Evolutionary conservation across 441 rosid species (phyloP).

Genomic region (Omphalea diandra): DNA sequence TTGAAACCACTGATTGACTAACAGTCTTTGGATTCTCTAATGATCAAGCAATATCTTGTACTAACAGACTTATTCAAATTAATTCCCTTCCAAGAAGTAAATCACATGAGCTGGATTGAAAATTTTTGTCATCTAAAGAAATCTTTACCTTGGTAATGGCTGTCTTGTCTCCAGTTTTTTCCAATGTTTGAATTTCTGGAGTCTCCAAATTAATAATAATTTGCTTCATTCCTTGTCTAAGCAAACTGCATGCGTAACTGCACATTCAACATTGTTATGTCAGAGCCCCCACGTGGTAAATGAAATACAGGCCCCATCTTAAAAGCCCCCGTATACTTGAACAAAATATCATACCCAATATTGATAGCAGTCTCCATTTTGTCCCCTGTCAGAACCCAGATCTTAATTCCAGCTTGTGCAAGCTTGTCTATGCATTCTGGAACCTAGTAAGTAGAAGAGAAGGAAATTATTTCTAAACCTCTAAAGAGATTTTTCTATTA

Average conservation of each 20-base stretch:
- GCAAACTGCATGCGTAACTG: conserved; percentile 95
- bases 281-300: conserved; percentile 23
- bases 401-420: conserved; percentile 95
- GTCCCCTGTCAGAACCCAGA: conserved; percentile 99
- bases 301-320: conserved; percentile 1
- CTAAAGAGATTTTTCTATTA: conserved; percentile 8
- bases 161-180: conserved; percentile 63
- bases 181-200: conserved; percentile 60
- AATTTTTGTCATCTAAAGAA: not conserved
- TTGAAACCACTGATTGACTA: not conserved
- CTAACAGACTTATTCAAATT: not conserved
- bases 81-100: conserved; percentile 6
- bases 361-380: conserved; percentile 99
- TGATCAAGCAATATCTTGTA: not conserved
- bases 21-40: not conserved
- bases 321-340: conserved; percentile 14
- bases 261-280: conserved; percentile 30
- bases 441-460: conserved; percentile 47
- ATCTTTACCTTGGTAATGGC: conserved; percentile 53
- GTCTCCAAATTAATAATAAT: conserved; percentile 70
- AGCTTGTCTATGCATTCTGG: conserved; percentile 98
- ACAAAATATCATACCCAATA: conserved; percentile 61
- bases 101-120: not conserved
- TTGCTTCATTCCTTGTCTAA: conserved; percentile 95
- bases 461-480: conserved; percentile 13